Conservation (phyloP, 2,329 filamentous ascomycete species). For the Trichoderma sp. region DNA sequence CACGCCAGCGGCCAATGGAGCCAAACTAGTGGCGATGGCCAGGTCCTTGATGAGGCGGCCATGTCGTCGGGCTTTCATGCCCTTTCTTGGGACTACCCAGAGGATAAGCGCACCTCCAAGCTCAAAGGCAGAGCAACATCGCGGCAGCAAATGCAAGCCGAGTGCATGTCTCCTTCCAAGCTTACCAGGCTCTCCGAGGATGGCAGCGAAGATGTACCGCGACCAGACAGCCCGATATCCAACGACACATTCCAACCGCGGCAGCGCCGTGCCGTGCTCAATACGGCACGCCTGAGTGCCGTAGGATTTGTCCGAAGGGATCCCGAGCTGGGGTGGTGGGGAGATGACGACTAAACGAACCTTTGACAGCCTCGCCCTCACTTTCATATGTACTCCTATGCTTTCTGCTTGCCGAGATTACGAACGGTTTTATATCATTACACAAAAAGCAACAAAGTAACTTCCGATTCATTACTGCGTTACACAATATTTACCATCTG, state of each 20-base stretch:
- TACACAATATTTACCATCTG: not conserved
- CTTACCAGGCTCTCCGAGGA: slow-evolving; percentile 17
- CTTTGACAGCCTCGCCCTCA: not conserved
- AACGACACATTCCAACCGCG: slow-evolving; percentile 30
- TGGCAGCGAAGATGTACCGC: slow-evolving; percentile 32
- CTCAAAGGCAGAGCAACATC: not conserved
- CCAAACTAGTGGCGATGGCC: not conserved
- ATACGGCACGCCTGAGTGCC: slow-evolving; percentile 39
- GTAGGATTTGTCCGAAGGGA: slow-evolving; percentile 29
- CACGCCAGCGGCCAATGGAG: not conserved
- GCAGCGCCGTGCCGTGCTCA: slow-evolving; percentile 29
- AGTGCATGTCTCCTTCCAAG: not conserved
- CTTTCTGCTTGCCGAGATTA: not conserved
- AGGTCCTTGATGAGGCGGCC: not conserved
- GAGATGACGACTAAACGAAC: slow-evolving; percentile 37
- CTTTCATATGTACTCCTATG: not conserved
- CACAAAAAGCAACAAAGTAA: not conserved
- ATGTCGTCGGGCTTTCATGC: slow-evolving; percentile 13
- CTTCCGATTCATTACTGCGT: not conserved
- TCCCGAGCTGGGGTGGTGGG: slow-evolving; percentile 38
- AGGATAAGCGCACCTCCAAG: slow-evolving; percentile 7
- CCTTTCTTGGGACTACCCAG: slow-evolving; percentile 11
- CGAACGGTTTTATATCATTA: not conserved
- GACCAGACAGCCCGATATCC: slow-evolving; percentile 43
- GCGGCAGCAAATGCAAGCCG: not conserved